phyloP scores from a whole-genome alignment of 495 filamentous ascomycete species.

The Aspergillus cristatus region DNA sequence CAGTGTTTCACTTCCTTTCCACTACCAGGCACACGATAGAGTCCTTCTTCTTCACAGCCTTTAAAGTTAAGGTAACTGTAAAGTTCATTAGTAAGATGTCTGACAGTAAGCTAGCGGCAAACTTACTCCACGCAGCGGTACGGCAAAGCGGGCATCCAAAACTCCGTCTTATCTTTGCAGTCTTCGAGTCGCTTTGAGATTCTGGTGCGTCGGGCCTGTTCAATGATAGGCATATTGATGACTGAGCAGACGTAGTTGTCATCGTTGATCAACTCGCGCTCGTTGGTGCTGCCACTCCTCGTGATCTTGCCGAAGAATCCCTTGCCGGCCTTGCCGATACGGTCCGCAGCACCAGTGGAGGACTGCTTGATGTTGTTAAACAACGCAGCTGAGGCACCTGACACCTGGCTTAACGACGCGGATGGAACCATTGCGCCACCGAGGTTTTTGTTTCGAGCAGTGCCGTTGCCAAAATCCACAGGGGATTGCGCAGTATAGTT shows the following conservation, averaged over 20 bases:
- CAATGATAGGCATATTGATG: constrained; percentile 70
- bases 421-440: constrained; percentile 44
- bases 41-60: constrained; percentile 80
- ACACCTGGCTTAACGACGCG: constrained; percentile 51
- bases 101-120: neutral
- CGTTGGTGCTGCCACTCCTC: constrained; percentile 60
- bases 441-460: constrained; percentile 37
- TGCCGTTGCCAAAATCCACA: constrained; percentile 18
- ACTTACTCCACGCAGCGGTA: constrained; percentile 81
- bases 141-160: constrained; percentile 92
- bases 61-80: constrained; percentile 82
- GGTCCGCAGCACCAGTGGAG: constrained; percentile 61
- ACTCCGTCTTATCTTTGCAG: constrained; percentile 86
- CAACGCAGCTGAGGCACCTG: constrained; percentile 52
- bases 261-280: constrained; percentile 60
- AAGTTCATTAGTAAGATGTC: constrained; percentile 5
- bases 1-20: constrained; percentile 76
- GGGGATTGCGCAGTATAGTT: constrained; percentile 58
- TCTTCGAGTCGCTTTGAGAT: constrained; percentile 78
- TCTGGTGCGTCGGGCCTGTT: constrained; percentile 76
- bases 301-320: constrained; percentile 67
- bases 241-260: constrained; percentile 68
- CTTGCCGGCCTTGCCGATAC: constrained; percentile 64
- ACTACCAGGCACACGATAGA: constrained; percentile 82
- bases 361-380: constrained; percentile 65